Base-by-base conservation (phyloP, 2,329 filamentous ascomycete species). In the Ceratocystiopsis minuta region DNA sequence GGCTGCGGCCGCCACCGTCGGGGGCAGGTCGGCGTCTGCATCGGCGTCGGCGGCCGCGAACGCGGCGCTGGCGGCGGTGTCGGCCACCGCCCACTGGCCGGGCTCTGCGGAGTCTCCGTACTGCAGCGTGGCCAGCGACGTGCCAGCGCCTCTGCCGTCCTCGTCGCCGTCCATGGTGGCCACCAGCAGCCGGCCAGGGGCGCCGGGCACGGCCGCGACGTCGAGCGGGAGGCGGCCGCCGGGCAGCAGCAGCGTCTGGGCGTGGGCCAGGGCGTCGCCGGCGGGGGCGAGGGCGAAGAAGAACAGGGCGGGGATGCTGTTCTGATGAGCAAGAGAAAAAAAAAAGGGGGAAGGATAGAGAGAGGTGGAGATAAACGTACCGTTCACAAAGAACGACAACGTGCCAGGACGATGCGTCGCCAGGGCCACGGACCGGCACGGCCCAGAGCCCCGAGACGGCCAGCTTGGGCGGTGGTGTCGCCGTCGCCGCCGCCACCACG, bases 231-330 rank as follows among this genome's bases (percentile, higher is more conserved):
- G 41, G 31, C 41, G 41, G 9, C 79, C 79, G 3, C 66, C 62
- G 5, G 41, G 41, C 37, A 84, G 56, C 34, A 63, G 56, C 41
- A 84, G 52, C 40, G 66, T 68, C 37, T 66, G 59, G 9, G 57
- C 55, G 46, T 69, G 61, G 10, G 61, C 56, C 35, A 84, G 61
- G 14, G 54, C 57, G 46, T 67, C 68, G 38, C 45, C 46, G 39
- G 69, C 55, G 1, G 55, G 46, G n/a, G 56, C 55, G 34, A 80
- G 62, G n/a, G 60, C 59, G 60, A 79, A 81, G 43, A 70, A 60
- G 56, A 88, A 76, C 10, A 92, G 60, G 35, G 68, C 80, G 44
- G 75, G 70, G 42, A 70, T 55, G 33, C 67, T 75, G 47, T 28
- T 17, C 2, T n/a, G n/a, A n/a, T n/a, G n/a, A 28, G 5, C 31